These are phyloP conservation scores for Cyberlindnera misumaiensis DNA, from an alignment of 805 yeast species.

Conservation along the genomic window DNA sequence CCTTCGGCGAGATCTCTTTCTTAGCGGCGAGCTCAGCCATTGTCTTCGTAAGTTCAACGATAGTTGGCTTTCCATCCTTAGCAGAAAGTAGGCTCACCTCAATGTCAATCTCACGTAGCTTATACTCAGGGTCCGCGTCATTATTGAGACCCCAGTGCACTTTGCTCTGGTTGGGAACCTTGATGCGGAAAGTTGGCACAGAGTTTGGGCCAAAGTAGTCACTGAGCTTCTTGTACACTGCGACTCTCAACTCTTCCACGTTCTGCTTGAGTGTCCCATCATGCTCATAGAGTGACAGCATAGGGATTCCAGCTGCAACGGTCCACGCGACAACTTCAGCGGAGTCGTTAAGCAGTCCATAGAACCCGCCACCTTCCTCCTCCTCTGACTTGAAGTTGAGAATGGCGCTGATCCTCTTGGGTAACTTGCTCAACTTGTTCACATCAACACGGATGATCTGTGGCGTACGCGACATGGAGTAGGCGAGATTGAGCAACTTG, in stretches of 20 bases:
- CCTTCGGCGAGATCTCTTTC: slow-evolving; percentile 53
- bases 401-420: slow-evolving; percentile 70
- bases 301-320: slow-evolving; percentile 76
- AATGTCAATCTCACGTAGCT: slow-evolving; percentile 39
- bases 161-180: slow-evolving; percentile 60
- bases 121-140: slow-evolving; percentile 28
- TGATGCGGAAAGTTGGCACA: slow-evolving; percentile 55
- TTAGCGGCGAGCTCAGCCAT: slow-evolving; percentile 68
- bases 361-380: slow-evolving; percentile 85
- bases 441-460: slow-evolving; percentile 83
- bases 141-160: slow-evolving; percentile 34
- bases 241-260: slow-evolving; percentile 48
- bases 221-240: slow-evolving; percentile 51
- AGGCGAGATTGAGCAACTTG: slow-evolving; percentile 53
- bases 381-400: slow-evolving; percentile 65
- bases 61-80: slow-evolving; percentile 83
- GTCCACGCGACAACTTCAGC: slow-evolving; percentile 84
- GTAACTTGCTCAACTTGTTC: slow-evolving; percentile 63
- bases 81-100: slow-evolving; percentile 61
- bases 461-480: slow-evolving; percentile 71
- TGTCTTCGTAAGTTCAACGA: slow-evolving; percentile 81
- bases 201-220: slow-evolving; percentile 68
- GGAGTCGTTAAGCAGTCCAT: slow-evolving; percentile 69
- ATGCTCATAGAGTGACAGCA: slow-evolving; percentile 70
- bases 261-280: slow-evolving; percentile 59